Base-by-base conservation (phyloP, 768 basidiomycete species). In the Lactifluus echinatus region DNA sequence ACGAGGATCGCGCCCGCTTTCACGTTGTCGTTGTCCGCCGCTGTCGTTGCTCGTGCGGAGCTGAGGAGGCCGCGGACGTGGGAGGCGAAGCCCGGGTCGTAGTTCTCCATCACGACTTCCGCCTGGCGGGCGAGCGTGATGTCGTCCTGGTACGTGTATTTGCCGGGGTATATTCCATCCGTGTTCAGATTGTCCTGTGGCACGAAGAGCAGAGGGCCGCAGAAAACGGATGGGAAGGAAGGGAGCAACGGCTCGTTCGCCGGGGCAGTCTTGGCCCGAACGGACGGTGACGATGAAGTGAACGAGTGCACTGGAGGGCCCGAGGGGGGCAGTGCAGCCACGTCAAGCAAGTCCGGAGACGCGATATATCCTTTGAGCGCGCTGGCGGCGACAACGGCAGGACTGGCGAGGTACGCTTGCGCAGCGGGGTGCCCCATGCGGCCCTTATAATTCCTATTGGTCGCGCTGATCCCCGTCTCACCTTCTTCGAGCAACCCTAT, bases 101-200 rank as follows among this genome's bases (percentile, higher is more conserved):
- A 98, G 75, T 98, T 99, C 74, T 99, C 95, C 94, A 98, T 97
- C 39, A 97, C 95, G 21, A 98, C 88, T 66, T 96, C 83, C 2
- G 93, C 94, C 70, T 98, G 96, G 28, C 85, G 82, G 60, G 85
- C 87, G 34, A 93, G 91, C 2, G 95, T 97, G 69, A 99, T 96
- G 66, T 97, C 96, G 69, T 99, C 96, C 72, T 96, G 93, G 71
- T 99, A 99, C 6, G 95, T 99, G 72, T 96, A 98, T 71, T 96
- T 98, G 19, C 95, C 95, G 0, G 96, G 96, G 73, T 99, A 99
- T 66, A 99, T 92, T 1, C 89, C 96, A 66, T 99, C 96, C 1
- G 96, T 99, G 70, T 94, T 98, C 59, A 99, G 72, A 68, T 99
- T 99, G 70, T 99, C 96, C 66, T 97, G 93, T 0, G 96, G 96